phyloP scores from a whole-genome alignment of 2,329 filamentous ascomycete genomes.

The Stagonosporopsis chrysanthemi region DNA sequence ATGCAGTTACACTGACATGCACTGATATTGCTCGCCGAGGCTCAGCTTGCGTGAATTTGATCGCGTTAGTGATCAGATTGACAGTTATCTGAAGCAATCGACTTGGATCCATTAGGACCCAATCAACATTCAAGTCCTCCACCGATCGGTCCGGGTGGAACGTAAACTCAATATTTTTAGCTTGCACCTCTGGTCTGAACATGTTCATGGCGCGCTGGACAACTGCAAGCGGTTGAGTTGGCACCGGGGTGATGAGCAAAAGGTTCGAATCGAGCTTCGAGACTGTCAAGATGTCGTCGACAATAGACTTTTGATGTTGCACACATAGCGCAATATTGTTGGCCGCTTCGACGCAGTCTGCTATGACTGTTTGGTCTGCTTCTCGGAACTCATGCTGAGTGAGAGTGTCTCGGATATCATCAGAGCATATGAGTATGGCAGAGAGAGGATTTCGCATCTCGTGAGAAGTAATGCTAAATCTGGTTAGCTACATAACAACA shows the following conservation, averaged over 20 bases:
- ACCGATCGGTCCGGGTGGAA: conserved; percentile 47
- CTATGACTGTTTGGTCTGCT: conserved; percentile 24
- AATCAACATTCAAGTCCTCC: conserved; percentile 45
- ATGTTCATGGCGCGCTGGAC: conserved; percentile 47
- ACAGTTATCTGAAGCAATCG: conserved; percentile 54
- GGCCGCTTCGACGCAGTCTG: conserved; percentile 41
- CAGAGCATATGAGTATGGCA: conserved; percentile 45
- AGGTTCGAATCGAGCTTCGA: conserved; percentile 44
- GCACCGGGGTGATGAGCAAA: conserved; percentile 48
- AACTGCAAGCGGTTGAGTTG: conserved; percentile 46
- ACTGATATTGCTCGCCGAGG: conserved; percentile 49
- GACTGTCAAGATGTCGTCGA: conserved; percentile 47
- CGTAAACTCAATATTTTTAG: conserved; percentile 39
- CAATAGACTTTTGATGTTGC: conserved; percentile 46
- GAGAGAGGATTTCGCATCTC: conserved; percentile 48
- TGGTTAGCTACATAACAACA: neutral
- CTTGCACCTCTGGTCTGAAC: conserved; percentile 48
- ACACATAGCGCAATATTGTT: conserved; percentile 53
- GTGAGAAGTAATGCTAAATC: conserved; percentile 39
- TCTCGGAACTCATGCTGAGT: conserved; percentile 28
- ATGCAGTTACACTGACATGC: conserved; percentile 42
- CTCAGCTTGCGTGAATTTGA: conserved; percentile 55
- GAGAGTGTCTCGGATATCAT: conserved; percentile 41
- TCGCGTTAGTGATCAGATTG: conserved; percentile 56
- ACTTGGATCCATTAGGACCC: conserved; percentile 53